Evolutionary conservation across 1,284 basidiomycete genomes (phyloP), one percentile per base, ranked within the genome.

Genomic region (Tetrapyrgos nigripes): DNA sequence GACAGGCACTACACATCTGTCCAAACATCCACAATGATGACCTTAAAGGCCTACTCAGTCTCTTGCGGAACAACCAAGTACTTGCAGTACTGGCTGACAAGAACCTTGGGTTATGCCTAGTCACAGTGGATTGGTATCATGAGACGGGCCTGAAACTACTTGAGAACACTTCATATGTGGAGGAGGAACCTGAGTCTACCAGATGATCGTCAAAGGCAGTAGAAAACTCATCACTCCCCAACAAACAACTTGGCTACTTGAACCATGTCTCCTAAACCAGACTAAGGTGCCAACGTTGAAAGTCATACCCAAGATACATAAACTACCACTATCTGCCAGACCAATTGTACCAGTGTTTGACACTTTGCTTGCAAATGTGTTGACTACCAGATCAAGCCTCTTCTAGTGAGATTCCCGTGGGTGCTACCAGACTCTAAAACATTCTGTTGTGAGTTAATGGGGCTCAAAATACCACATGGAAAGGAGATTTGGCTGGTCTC

Each of bases 361-460:
- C 40, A 63, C 62, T 4, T 28, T 63, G 26, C 28, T 63, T 27
- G 59, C 28, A 11, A 63, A 63, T 64, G 62, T 60, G 57, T 64
- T 24, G 62, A 64, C 49, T 53, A 59, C 31, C 54, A 62, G 29
- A 52, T 64, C 17, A 62, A 64, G 37, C 60, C 60, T 4, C 52
- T 62, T 17, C 62, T 64, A 27, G 21, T 29, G 17, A n/a, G 52
- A n/a, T 64, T 60, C 43, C 60, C 54, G 8, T 64, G 60, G 62
- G 59, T 64, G 21, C 62, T 64, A 8, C 62, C 59, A 37, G 62
- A 64, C 54, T 64, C 62, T 24, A 62, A 62, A 53, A 53, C 60
- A 11, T 58, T 64, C 23, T 64, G 62, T 46, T 54, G 54, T 9
- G 51, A 64, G 19, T 17, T 64, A 10, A 43, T 50, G 21, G 33